Evolutionary conservation across 2,329 filamentous ascomycete species (phyloP).

Genomic region (Phaeosphaeriaceae sp.): DNA sequence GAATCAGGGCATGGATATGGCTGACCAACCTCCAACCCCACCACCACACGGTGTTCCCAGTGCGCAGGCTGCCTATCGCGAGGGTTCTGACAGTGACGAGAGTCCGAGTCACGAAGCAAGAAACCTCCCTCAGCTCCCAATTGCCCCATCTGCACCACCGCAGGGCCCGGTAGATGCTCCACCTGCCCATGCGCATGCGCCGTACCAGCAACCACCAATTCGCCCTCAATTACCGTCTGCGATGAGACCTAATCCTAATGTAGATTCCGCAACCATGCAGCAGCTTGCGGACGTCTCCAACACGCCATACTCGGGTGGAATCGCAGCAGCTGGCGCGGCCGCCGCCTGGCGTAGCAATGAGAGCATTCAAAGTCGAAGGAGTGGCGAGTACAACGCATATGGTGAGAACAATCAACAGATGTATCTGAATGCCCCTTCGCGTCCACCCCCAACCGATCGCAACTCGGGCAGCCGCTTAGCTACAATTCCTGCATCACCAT

Average conservation of each 20-base stretch:
- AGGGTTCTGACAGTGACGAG: slow-evolving; percentile 41
- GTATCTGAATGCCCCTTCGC: slow-evolving; percentile 54
- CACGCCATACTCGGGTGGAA: slow-evolving; percentile 49
- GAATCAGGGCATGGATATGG: slow-evolving; percentile 38
- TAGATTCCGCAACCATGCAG: slow-evolving; percentile 81
- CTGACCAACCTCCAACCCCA: slow-evolving; percentile 51
- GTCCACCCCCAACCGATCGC: slow-evolving; percentile 65
- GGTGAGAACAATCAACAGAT: slow-evolving; percentile 29
- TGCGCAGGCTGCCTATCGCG: slow-evolving; percentile 19
- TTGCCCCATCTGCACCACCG: slow-evolving; percentile 53
- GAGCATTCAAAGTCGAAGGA: slow-evolving; percentile 37
- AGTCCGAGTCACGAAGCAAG: slow-evolving; percentile 34
- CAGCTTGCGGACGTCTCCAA: slow-evolving; percentile 78
- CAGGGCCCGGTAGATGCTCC: slow-evolving; percentile 81
- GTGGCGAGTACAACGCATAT: slow-evolving; percentile 38
- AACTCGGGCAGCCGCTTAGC: slow-evolving; percentile 49
- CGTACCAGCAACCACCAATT: slow-evolving; percentile 73
- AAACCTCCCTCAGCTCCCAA: slow-evolving; percentile 41
- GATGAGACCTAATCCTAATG: slow-evolving; percentile 80
- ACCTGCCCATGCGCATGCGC: slow-evolving; percentile 79
- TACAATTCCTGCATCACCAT: slow-evolving; percentile 57
- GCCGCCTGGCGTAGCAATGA: slow-evolving; percentile 51
- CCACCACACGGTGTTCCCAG: slow-evolving; percentile 47
- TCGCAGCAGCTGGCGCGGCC: slow-evolving; percentile 50
- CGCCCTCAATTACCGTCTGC: slow-evolving; percentile 77